Evolutionary conservation across 106 monocot genomes (phyloP), one percentile per base, ranked within the genome.

Genomic region (Cymbidium sinense): DNA sequence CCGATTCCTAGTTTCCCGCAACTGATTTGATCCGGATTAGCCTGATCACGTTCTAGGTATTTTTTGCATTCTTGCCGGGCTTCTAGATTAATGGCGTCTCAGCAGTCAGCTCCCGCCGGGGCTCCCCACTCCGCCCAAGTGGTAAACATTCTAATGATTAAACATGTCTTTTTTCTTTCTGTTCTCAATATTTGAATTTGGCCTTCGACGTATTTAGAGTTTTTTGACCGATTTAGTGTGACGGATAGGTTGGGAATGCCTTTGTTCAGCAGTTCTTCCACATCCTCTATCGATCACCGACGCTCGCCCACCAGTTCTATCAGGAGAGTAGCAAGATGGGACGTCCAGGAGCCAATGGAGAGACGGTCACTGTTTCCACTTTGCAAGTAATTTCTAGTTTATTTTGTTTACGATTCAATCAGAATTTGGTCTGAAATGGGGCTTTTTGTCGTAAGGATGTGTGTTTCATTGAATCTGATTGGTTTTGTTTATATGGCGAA

Each of bases 231-330:
- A 31, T 47, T 51, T 39, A 65, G 65, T 77, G 41, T 62, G 35
- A 23, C 13, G 43, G 13, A 29, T 78, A 91, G 91, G 86, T 91
- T 0, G 91, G 88, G 31, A 85, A 87, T 64, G 83, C 81, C 10
- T 91, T 91, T 74, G 88, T 89, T 8, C 84, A 86, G 61, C 88
- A 91, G 70, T 91, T 85, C 41, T 91, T 84, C 34, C 84, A 83
- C 12, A 85, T 91, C 35, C 83, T 87, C 34, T 86, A 88, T 3
- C 82, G 85, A 12, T 88, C 88, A 17, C 86, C 91, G 17, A 80
- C 83, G 79, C 84, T 85, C 7, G 86, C 89, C 2, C 58, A 85
- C 70, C 78, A 81, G 5, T 91, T 91, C 64, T 91, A 91, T 79
- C 86, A 83, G 64, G 88, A 91, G 9, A 70, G 50, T 7, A 91